Evolutionary conservation across 225 moss, liverwort and hornwort genomes (phyloP).

Genomic region (Sphagnum tenellum): DNA sequence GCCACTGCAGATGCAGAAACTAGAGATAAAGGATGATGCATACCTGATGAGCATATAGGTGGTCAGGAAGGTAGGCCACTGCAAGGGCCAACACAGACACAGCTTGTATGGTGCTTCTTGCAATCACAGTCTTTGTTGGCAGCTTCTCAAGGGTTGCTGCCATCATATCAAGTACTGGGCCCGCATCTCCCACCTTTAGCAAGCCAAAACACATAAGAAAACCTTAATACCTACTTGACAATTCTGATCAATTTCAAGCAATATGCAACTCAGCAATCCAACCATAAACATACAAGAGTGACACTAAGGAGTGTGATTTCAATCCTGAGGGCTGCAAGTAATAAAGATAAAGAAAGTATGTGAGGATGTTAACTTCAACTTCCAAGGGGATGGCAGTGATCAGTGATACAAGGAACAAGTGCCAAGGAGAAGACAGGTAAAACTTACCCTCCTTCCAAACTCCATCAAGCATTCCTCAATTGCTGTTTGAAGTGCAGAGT

Average conservation of each 20-base stretch:
- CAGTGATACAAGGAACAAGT: too few species aligned
- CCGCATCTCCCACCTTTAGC: slow-evolving; percentile 73
- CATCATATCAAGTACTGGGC: slow-evolving; percentile 91
- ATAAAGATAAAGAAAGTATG: too few species aligned
- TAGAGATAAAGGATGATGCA: not conserved
- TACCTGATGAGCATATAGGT: slow-evolving; percentile 72
- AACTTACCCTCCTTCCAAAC: slow-evolving; percentile 67
- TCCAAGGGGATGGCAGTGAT: too few species aligned
- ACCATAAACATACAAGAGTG: too few species aligned
- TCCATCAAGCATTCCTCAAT: slow-evolving; percentile 82
- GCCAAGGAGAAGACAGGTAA: not conserved
- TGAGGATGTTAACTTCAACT: too few species aligned
- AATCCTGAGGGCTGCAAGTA: too few species aligned
- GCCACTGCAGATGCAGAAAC: not conserved
- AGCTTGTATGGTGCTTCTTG: slow-evolving; percentile 76
- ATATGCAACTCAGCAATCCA: too few species aligned
- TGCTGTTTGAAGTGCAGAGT: slow-evolving; percentile 46
- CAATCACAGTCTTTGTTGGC: slow-evolving; percentile 37
- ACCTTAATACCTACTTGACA: too few species aligned
- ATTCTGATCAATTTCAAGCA: too few species aligned
- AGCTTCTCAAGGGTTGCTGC: slow-evolving; percentile 72
- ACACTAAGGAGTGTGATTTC: too few species aligned
- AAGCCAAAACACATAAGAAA: too few species aligned
- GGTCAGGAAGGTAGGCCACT: slow-evolving; percentile 71
- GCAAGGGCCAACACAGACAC: slow-evolving; percentile 71